A percentile compares a stretch with the other conserved stretches of the same genome.
These are phyloP conservation scores for Peltaster fructicola DNA, from an alignment of 2,329 filamentous ascomycete genomes.

Conservation along the genomic window DNA sequence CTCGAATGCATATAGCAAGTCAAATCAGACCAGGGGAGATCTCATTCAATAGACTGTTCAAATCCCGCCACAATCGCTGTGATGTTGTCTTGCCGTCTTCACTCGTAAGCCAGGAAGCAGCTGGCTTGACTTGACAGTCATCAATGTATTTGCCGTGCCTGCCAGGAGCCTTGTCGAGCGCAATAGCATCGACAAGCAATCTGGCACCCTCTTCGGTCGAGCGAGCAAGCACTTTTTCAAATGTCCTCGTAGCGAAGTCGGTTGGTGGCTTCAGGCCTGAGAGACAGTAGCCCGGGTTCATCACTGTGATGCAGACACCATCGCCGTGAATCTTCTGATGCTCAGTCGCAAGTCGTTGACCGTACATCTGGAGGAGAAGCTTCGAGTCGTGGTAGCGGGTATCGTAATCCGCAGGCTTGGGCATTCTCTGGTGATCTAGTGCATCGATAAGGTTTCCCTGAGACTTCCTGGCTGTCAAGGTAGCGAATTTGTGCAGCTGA, in stretches of 20 bases:
- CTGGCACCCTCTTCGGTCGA: background rate
- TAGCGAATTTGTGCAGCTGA: conserved; percentile 25
- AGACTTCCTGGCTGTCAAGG: conserved; percentile 21
- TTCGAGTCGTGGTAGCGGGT: conserved; percentile 26
- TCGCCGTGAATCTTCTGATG: too few relatives aligned
- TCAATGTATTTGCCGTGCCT: conserved; percentile 20
- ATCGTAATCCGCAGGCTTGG: conserved; percentile 8
- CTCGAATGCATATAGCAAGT: too few relatives aligned
- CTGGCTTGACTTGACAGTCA: conserved; percentile 12
- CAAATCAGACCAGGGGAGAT: too few relatives aligned
- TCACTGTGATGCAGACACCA: too few relatives aligned
- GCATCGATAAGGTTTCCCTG: conserved; percentile 15
- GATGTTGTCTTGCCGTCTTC: conserved; percentile 15
- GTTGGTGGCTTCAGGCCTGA: too few relatives aligned
- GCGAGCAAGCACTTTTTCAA: too few relatives aligned
- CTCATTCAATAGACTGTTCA: too few relatives aligned
- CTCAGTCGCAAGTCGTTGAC: conserved; percentile 11
- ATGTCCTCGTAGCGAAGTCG: too few relatives aligned
- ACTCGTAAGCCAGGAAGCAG: conserved; percentile 12
- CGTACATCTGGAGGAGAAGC: conserved; percentile 14
- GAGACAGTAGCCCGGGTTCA: too few relatives aligned
- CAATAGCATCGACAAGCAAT: background rate
- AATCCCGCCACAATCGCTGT: too few relatives aligned
- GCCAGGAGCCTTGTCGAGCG: conserved; percentile 5
- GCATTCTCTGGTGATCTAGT: conserved; percentile 17